Percentiles rank a stretch among this genome's conserved stretches.
phyloP scores from a whole-genome alignment of 805 yeast genomes.

The Starmerella sirachaensis region DNA sequence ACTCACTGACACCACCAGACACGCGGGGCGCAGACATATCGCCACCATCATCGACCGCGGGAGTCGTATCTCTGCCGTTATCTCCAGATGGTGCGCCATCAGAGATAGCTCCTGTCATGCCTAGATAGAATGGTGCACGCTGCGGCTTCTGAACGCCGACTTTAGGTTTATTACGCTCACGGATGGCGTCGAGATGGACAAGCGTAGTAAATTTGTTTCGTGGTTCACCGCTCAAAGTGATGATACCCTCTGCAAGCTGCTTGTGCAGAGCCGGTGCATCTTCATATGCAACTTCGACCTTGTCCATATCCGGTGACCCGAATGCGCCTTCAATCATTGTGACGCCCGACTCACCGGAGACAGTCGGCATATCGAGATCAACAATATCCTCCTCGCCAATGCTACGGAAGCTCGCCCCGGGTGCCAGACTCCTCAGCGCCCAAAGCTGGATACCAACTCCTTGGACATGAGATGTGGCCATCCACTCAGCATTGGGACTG shows the following conservation, averaged over 20 bases:
- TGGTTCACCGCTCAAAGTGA: constrained; percentile 69
- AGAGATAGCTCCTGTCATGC: constrained; percentile 26
- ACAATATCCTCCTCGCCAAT: constrained; percentile 54
- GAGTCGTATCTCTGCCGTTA: not conserved
- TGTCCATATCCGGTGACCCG: constrained; percentile 28
- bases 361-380: constrained; percentile 54
- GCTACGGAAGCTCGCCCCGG: constrained; percentile 53
- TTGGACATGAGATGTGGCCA: constrained; percentile 84
- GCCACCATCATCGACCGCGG: not conserved
- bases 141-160: constrained; percentile 82
- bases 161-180: constrained; percentile 74
- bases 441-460: constrained; percentile 86
- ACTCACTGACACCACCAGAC: constrained; percentile 21
- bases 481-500: constrained; percentile 76
- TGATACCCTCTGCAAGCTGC: constrained; percentile 50
- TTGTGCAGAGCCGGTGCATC: constrained; percentile 26
- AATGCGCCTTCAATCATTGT: constrained; percentile 63
- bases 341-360: constrained; percentile 65
- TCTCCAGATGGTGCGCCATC: constrained; percentile 10
- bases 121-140: constrained; percentile 68
- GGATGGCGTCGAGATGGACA: constrained; percentile 70
- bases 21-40: constrained; percentile 14
- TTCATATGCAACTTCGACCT: constrained; percentile 24
- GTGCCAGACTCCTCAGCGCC: constrained; percentile 83
- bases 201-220: constrained; percentile 68